Conservation (phyloP, 352 stramenopile genomes). For the Phytophthora citricola region DNA sequence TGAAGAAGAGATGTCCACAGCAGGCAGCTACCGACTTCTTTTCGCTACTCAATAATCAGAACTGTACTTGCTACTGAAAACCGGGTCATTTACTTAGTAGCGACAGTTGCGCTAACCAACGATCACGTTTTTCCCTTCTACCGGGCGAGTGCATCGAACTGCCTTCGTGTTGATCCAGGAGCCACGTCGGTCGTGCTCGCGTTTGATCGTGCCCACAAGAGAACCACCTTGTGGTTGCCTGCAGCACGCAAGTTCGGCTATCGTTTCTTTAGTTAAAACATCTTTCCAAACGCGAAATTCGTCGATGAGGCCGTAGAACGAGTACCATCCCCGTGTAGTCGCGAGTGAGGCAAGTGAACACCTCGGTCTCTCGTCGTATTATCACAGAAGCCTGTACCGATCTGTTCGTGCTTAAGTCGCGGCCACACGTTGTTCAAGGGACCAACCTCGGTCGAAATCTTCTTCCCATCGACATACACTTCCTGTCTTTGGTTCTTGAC, state of each 20-base stretch:
- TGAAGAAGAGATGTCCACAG: constrained; percentile 40
- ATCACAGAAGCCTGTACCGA: constrained; percentile 38
- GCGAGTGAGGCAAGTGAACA: constrained; percentile 12
- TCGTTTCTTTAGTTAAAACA: constrained; percentile 2
- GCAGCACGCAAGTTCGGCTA: constrained; percentile 15
- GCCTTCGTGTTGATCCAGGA: constrained; percentile 15
- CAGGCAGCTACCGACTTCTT: constrained; percentile 37
- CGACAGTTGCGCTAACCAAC: not conserved
- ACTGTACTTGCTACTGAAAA: constrained; percentile 2
- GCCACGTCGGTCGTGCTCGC: constrained; percentile 12
- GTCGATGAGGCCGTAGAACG: constrained; percentile 42
- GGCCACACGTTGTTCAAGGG: constrained; percentile 31
- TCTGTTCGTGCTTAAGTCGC: constrained; percentile 33
- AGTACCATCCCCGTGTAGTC: constrained; percentile 35
- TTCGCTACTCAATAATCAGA: constrained; percentile 38
- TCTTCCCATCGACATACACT: constrained; percentile 49
- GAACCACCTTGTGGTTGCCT: not conserved
- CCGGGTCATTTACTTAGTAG: not conserved
- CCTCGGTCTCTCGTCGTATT: constrained; percentile 17
- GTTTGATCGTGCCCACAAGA: constrained; percentile 13
- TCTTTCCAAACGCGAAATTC: constrained; percentile 33
- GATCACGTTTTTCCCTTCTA: constrained; percentile 22
- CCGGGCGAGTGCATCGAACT: constrained; percentile 19
- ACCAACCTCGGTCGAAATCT: constrained; percentile 22
- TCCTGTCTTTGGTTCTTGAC: constrained; percentile 20